These are phyloP conservation scores for Calendula officinalis DNA, from an alignment of 129 eudicot genomes.

Conservation along the genomic window DNA sequence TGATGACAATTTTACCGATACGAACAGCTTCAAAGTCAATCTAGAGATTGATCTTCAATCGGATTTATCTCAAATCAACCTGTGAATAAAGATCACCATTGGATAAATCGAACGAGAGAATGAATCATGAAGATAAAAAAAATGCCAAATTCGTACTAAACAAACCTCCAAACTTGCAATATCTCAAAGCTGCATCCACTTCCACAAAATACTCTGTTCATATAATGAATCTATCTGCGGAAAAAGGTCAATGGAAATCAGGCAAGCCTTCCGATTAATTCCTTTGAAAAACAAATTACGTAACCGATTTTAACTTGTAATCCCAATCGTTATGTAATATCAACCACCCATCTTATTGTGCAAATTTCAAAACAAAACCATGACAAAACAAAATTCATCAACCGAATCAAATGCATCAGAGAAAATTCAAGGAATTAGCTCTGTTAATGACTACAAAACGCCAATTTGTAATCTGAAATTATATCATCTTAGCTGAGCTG, in stretches of 20 bases:
- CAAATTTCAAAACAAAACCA: too few relatives aligned
- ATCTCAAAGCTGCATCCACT: slow-evolving; percentile 19
- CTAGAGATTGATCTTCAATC: too few relatives aligned
- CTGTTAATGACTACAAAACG: background rate
- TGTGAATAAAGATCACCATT: slow-evolving; percentile 8
- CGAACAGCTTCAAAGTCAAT: slow-evolving; percentile 17
- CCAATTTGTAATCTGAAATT: slow-evolving; percentile 21
- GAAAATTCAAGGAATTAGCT: background rate
- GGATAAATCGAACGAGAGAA: background rate
- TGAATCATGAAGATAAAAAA: slow-evolving; percentile 4
- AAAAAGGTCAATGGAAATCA: background rate
- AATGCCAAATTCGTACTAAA: slow-evolving; percentile 21
- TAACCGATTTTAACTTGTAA: slow-evolving; percentile 12
- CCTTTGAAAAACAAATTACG: background rate
- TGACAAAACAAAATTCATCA: background rate
- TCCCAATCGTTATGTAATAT: background rate
- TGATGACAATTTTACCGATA: slow-evolving; percentile 19
- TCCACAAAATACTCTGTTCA: slow-evolving; percentile 16
- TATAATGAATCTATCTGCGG: slow-evolving; percentile 9
- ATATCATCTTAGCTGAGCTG: background rate
- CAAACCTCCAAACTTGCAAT: slow-evolving; percentile 17
- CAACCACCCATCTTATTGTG: background rate
- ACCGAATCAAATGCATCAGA: slow-evolving; percentile 26
- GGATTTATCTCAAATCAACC: slow-evolving; percentile 21
- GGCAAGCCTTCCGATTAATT: background rate